phyloP scores from a whole-genome alignment of 192 early-diverging fungal genomes.

The Backusella luteola region DNA sequence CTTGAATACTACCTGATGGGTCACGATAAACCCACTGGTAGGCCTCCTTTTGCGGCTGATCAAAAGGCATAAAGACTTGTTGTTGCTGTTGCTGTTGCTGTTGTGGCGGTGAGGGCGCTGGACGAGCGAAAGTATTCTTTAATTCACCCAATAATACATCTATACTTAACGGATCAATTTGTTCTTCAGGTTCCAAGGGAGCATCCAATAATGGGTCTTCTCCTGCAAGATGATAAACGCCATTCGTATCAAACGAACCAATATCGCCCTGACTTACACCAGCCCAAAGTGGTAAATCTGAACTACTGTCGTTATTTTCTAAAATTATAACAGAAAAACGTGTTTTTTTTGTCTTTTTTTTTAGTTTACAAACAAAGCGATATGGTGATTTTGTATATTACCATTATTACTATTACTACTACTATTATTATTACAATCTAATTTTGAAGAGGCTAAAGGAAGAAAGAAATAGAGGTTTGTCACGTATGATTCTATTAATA shows the following conservation, averaged over 20 bases:
- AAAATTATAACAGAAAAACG: neutral
- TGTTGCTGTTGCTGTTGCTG: neutral
- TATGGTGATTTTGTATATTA: neutral
- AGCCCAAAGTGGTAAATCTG: neutral
- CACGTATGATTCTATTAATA: neutral
- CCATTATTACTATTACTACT: neutral
- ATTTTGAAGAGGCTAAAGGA: neutral
- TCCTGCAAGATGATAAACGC: neutral
- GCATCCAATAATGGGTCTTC: neutral
- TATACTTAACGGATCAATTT: neutral
- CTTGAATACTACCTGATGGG: slow-evolving; percentile 82
- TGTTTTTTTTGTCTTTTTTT: neutral
- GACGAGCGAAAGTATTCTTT: neutral
- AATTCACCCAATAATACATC: neutral
- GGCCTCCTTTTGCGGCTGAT: slow-evolving; percentile 9
- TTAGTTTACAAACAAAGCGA: neutral
- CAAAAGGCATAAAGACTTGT: neutral
- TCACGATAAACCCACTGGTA: slow-evolving; percentile 83
- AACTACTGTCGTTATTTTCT: neutral
- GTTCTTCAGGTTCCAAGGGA: neutral
- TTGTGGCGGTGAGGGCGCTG: neutral
- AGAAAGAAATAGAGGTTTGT: neutral
- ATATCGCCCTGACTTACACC: neutral
- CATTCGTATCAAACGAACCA: slow-evolving; percentile 12
- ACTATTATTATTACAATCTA: neutral